phyloP scores from a whole-genome alignment of 352 stramenopile species.

The Pythium chondricola region DNA sequence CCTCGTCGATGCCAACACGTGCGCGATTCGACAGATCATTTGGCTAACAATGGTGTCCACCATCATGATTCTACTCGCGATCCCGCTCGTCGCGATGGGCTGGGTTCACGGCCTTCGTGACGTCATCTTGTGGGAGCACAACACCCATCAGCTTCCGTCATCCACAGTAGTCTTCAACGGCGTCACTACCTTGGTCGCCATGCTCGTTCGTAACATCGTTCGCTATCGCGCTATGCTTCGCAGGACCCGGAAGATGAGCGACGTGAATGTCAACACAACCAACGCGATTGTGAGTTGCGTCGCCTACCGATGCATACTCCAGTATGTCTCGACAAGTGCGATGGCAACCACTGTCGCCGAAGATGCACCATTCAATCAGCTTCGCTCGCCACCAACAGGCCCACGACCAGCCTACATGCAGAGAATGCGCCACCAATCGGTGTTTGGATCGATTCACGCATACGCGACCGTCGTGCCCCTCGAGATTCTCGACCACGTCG shows the following conservation, averaged over 20 bases:
- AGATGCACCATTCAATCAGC: background rate
- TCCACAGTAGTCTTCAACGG: conserved; percentile 3
- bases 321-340: background rate
- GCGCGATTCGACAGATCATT: background rate
- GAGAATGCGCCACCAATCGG: background rate
- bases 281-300: conserved; percentile 1
- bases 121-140: background rate
- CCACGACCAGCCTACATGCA: background rate
- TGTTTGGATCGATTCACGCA: background rate
- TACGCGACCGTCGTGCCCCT: background rate
- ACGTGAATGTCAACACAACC: background rate
- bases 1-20: conserved; percentile 2
- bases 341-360: background rate
- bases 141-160: background rate
- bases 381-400: background rate
- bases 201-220: conserved; percentile 2
- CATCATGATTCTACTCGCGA: background rate
- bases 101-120: conserved; percentile 1
- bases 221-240: background rate
- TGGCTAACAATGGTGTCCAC: background rate
- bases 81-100: background rate
- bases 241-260: background rate
- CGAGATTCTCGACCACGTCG: background rate
- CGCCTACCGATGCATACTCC: background rate
- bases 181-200: background rate